These are phyloP conservation scores for Aspergillus funiculosus DNA, from an alignment of 495 filamentous ascomycete species.

Conservation along the genomic window DNA sequence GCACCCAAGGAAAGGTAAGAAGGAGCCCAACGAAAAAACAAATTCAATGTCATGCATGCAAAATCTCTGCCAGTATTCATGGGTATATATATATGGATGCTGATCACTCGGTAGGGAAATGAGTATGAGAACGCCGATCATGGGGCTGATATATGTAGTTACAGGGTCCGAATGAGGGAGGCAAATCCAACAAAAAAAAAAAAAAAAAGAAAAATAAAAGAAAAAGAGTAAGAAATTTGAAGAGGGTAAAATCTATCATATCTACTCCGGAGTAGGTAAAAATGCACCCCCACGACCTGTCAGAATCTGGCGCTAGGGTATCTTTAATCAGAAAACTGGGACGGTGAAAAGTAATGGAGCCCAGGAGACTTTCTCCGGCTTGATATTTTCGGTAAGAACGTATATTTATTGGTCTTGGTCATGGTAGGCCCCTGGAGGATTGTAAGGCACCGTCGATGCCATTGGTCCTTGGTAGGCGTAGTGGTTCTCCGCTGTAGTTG, in stretches of 20 bases:
- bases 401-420: conserved; percentile 8
- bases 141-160: no score
- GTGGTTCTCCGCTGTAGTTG: conserved; percentile 13
- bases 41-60: not conserved
- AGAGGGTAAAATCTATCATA: not conserved
- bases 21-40: not conserved
- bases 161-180: not conserved
- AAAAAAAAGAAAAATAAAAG: conserved; percentile 8
- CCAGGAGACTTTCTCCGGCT: not conserved
- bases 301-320: conserved; percentile 15
- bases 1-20: not conserved
- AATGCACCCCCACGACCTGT: conserved; percentile 15
- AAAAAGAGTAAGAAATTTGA: not conserved
- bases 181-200: not conserved
- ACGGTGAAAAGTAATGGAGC: no score
- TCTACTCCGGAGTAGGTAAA: no score
- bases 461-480: conserved; percentile 15
- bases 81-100: conserved; percentile 10
- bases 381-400: not conserved
- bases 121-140: not conserved
- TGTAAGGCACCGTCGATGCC: conserved; percentile 13
- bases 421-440: conserved; percentile 14
- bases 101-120: conserved; percentile 7
- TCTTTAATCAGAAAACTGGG: conserved; percentile 2
- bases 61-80: not conserved